Evolutionary conservation across 1,139 yeast species (phyloP), one percentile per base, ranked within the genome.

Genomic region (Diutina scorzettiae): DNA sequence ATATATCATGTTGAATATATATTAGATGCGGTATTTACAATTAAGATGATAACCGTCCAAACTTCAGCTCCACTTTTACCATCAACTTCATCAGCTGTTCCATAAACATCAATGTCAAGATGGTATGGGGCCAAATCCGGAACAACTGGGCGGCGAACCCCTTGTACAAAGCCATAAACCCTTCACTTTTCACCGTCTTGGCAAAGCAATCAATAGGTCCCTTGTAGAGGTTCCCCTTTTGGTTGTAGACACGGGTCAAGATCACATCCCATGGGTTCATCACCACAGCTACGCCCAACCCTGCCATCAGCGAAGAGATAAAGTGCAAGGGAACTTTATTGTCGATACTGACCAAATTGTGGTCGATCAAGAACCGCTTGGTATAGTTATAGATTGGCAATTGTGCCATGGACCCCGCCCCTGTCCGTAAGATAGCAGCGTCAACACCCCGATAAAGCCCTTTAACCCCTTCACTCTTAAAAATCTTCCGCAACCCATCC

Each of bases 261-360:
- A 91, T 75, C 43, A 91, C 97, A 59, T 91, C 98, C 78, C 95
- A 86, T 16, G 97, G 97, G 58, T 87, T 89, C 96, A 93, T 89
- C 32, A 85, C 96, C 29, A 89, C 69, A 43, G 94, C 91, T 25
- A 36, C 16, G 19, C 32, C 96, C 42, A 87, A 62, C 39, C 98
- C 98, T 6, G 96, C 81, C 49, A 73, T 66, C 1, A 93, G 76
- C 30, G 93, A 79, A 1, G 96, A 77, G 12, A 73, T 51, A 49
- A 91, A 70, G 59, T 87, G 96, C 49, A 83, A 66, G 2, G 71
- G 65, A 5, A 93, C 73, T 3, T 94, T 83, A 44, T 81, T 80
- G 7, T 69, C 65, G 44, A 73, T 63, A 14, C 78, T 54, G 42
- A 76, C 63, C 29, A 45, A 36, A 47, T 77, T 59, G 46, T 71